Percentiles rank a stretch among this genome's conserved stretches.
These are phyloP conservation scores for Penicillium sp. DNA, from an alignment of 2,329 filamentous ascomycete species.

Conservation along the genomic window DNA sequence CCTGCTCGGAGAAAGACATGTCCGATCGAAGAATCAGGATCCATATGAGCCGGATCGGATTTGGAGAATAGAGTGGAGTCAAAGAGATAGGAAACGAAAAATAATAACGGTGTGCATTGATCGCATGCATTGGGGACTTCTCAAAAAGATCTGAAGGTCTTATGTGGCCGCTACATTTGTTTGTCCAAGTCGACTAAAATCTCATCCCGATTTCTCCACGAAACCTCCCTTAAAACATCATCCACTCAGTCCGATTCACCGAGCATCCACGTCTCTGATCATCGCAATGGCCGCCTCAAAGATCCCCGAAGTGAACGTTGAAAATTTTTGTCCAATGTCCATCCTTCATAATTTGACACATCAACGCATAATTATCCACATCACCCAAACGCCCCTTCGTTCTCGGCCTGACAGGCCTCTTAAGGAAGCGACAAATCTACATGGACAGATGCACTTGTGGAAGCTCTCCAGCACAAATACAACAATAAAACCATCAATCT, in stretches of 20 bases:
- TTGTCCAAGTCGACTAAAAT: no score
- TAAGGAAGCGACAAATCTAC: slow-evolving; percentile 23
- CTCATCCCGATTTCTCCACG: no score
- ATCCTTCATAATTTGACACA: not conserved
- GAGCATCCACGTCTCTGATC: not conserved
- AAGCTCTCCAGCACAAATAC: slow-evolving; percentile 3
- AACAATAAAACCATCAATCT: slow-evolving; percentile 17
- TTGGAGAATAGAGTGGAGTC: no score
- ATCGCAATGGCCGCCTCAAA: not conserved
- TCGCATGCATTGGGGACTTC: no score
- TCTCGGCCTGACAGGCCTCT: slow-evolving; percentile 17
- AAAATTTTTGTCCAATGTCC: not conserved
- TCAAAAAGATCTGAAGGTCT: no score
- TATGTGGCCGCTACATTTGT: no score
- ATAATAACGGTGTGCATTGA: no score
- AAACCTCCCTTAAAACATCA: not conserved
- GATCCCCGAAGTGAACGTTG: not conserved
- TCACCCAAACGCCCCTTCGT: slow-evolving; percentile 12
- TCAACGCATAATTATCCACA: slow-evolving; percentile 2
- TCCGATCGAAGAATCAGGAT: not conserved
- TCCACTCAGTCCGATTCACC: not conserved
- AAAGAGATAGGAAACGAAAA: no score
- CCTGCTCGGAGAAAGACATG: not conserved
- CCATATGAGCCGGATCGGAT: no score
- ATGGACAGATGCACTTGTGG: slow-evolving; percentile 17